A percentile compares a stretch with the other conserved stretches of the same genome.
Evolutionary conservation across 192 early-diverging fungal genomes (phyloP).

Genomic region (Podila horticola): DNA sequence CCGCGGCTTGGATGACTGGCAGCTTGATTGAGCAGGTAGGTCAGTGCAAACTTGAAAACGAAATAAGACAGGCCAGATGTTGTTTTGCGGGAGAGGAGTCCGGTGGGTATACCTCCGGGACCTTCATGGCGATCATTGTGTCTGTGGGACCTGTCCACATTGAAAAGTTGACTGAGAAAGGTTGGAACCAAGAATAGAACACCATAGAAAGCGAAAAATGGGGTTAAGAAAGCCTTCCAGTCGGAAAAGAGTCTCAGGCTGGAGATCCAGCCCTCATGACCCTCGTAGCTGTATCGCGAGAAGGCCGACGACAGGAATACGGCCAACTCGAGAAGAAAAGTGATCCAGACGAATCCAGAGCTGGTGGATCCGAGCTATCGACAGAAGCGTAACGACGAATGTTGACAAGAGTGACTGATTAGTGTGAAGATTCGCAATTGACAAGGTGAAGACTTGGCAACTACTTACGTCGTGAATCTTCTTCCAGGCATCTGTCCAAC

Average conservation of each 20-base stretch:
- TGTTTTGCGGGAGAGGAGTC: slow-evolving; percentile 9
- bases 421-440: background rate
- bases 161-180: slow-evolving; percentile 22
- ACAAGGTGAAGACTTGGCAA: background rate
- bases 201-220: slow-evolving; percentile 22
- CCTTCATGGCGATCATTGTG: background rate
- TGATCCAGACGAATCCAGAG: slow-evolving; percentile 21
- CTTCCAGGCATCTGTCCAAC: background rate
- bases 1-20: background rate
- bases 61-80: slow-evolving; percentile 20
- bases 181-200: slow-evolving; percentile 18
- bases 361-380: slow-evolving; percentile 17
- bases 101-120: background rate
- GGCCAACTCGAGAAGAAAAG: slow-evolving; percentile 5
- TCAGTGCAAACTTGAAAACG: slow-evolving; percentile 37
- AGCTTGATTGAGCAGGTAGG: slow-evolving; percentile 13
- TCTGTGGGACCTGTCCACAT: slow-evolving; percentile 1
- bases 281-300: background rate
- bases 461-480: background rate
- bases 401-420: background rate
- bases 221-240: slow-evolving; percentile 15
- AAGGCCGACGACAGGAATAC: slow-evolving; percentile 8
- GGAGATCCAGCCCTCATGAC: background rate
- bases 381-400: background rate
- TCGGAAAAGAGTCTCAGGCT: slow-evolving; percentile 8